Percentiles rank a stretch among this genome's conserved stretches.
These are phyloP conservation scores for Aureobasidium uvarum DNA, from an alignment of 2,329 filamentous ascomycete genomes.

Conservation along the genomic window DNA sequence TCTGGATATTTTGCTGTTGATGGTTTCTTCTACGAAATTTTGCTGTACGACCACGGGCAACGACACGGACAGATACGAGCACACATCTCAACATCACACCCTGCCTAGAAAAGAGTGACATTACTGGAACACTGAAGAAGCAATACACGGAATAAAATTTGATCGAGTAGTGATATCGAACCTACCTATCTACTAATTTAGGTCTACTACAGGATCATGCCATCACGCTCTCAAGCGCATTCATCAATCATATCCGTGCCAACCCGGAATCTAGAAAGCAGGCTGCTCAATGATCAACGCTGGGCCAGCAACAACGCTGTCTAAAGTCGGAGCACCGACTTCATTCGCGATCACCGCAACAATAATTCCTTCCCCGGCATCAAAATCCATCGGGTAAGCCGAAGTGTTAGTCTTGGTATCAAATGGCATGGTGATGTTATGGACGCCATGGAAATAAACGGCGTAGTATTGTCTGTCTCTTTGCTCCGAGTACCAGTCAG, in stretches of 20 bases:
- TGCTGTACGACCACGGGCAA: too few relatives aligned
- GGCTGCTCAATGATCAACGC: conserved; percentile 43
- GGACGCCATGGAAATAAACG: conserved; percentile 45
- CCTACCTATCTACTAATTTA: not conserved
- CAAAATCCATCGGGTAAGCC: conserved; percentile 41
- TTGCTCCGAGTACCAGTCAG: conserved; percentile 18
- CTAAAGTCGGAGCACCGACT: conserved; percentile 40
- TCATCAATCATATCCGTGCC: not conserved
- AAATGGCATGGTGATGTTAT: conserved; percentile 42
- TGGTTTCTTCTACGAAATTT: too few relatives aligned
- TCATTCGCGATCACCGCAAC: conserved; percentile 41
- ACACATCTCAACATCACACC: too few relatives aligned
- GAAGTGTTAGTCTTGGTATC: conserved; percentile 39
- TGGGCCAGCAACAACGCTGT: conserved; percentile 45
- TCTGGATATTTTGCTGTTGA: too few relatives aligned
- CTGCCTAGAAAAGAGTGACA: too few relatives aligned
- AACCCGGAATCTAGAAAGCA: not conserved
- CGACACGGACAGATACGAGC: too few relatives aligned
- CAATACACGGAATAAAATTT: too few relatives aligned
- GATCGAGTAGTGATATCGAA: not conserved
- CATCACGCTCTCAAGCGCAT: too few relatives aligned
- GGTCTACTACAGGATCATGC: not conserved
- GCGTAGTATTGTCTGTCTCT: conserved; percentile 40
- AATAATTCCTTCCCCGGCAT: conserved; percentile 41
- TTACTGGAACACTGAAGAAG: too few relatives aligned